Base-by-base conservation (phyloP, 2,329 filamentous ascomycete species). In the Sordariomycetes sp. region DNA sequence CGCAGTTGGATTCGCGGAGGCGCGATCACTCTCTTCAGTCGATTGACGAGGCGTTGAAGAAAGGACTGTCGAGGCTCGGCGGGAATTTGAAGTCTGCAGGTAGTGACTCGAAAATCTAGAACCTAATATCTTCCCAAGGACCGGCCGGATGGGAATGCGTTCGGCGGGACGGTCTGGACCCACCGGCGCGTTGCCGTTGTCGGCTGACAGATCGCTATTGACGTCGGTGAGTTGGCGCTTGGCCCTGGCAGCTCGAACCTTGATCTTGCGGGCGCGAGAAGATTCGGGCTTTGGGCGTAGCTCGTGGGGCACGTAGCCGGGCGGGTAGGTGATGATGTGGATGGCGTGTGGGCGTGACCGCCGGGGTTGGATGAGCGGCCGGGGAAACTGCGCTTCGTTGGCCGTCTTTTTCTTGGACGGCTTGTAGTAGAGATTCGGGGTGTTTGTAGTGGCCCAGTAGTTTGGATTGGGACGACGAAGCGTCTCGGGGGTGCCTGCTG, bases 251-350 rank as follows among this genome's bases (percentile, higher is more conserved):
- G 36, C 32, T 31, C 28, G 32, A 35, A 35, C 33, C 36, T 41
- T 35, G 28, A 35, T 27, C 34, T 37, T 33, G 28, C 34, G 32
- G 23, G 32, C 23, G n/a, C 35, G 36, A 20, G 39, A 23, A 7
- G 37, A 32, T 32, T 39, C 38, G 50, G 62, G 42, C 57, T 38
- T 39, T 4, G 52, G 46, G 43, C 63, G 58, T 29, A 68, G 45
- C 37, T 70, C 66, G 38, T 57, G 55, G 14, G 66, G 66, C 17
- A 68, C 51, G 47, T 63, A 63, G 34, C 60, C 60, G 3, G 58
- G 46, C 4, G 60, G 60, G 35, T 57, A 63, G 19, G 58, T 61
- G 39, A 61, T 44, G 34, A 63, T 59, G 48, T 63, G 59, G 36
- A 63, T 63, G 24, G 59, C 52, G 42, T 63, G 59, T 9, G 58